phyloP scores from a whole-genome alignment of 768 basidiomycete genomes.

The Clitopilus passeckerianus region DNA sequence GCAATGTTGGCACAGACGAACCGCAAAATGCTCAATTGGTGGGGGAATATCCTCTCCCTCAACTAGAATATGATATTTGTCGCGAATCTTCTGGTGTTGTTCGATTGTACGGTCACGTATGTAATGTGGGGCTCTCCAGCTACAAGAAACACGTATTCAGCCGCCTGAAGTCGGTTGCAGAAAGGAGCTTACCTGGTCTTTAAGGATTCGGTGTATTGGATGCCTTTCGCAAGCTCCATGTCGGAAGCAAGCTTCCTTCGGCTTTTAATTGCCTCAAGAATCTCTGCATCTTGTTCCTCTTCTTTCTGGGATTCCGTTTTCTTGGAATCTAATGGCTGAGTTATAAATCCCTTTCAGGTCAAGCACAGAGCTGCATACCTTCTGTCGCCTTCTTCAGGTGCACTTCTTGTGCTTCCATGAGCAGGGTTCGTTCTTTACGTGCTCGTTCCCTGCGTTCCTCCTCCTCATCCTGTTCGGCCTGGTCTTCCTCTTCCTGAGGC shows the following conservation, averaged over 20 bases:
- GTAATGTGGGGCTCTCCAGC: conserved; percentile 87
- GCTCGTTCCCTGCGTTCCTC: conserved; percentile 69
- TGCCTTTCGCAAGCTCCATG: conserved; percentile 89
- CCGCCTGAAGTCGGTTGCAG: not conserved
- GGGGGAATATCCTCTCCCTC: conserved; percentile 93
- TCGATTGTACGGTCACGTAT: conserved; percentile 68
- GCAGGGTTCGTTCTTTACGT: conserved; percentile 79
- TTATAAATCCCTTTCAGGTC: not conserved
- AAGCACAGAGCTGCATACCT: conserved; percentile 37
- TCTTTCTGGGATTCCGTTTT: conserved; percentile 85
- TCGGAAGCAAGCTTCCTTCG: conserved; percentile 90
- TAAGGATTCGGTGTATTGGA: conserved; percentile 83
- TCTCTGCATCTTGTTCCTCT: conserved; percentile 86
- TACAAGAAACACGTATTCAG: conserved; percentile 22
- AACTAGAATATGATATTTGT: conserved; percentile 92
- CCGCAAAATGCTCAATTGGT: conserved; percentile 85
- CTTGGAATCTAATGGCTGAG: conserved; percentile 56
- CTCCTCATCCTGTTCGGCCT: conserved; percentile 77
- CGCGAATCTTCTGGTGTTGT: conserved; percentile 70
- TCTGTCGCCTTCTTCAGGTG: conserved; percentile 78
- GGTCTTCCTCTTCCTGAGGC: conserved; percentile 59
- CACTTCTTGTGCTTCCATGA: conserved; percentile 95
- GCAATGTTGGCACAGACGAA: conserved; percentile 20
- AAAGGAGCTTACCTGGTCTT: conserved; percentile 59
- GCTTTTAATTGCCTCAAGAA: conserved; percentile 87